These are phyloP conservation scores for Dendrocalamus sinicus DNA, from an alignment of 176 grass and related monocot species.

Conservation along the genomic window DNA sequence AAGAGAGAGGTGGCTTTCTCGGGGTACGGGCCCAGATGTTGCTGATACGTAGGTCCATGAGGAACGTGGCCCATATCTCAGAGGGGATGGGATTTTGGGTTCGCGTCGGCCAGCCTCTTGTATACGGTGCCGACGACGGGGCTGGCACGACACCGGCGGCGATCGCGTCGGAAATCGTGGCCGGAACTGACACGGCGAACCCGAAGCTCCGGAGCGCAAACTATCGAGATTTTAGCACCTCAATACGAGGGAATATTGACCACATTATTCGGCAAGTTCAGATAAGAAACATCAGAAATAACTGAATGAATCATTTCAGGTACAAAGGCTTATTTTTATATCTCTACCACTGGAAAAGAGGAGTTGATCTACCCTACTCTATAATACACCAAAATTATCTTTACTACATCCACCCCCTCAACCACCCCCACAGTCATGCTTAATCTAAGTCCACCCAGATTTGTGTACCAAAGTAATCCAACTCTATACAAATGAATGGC, in stretches of 20 bases:
- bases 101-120: neutral
- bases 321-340: too few species aligned
- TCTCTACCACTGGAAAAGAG: too few species aligned
- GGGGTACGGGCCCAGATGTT: neutral
- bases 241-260: neutral
- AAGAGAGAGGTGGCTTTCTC: conserved; percentile 4
- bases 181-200: neutral
- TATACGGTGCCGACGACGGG: neutral
- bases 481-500: too few species aligned
- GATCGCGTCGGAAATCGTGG: neutral
- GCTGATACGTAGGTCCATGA: neutral
- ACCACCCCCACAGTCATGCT: too few species aligned
- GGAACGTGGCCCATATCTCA: neutral
- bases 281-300: neutral
- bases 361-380: too few species aligned
- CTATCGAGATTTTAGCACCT: neutral
- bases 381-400: too few species aligned
- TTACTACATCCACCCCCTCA: too few species aligned
- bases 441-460: too few species aligned
- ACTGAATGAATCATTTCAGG: neutral
- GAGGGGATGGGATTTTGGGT: neutral
- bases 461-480: too few species aligned
- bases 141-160: conserved; percentile 9
- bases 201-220: too few species aligned
- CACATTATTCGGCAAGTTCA: neutral